Evolutionary conservation across 345 rosid species (phyloP).

Genomic region (Moringa oleifera): DNA sequence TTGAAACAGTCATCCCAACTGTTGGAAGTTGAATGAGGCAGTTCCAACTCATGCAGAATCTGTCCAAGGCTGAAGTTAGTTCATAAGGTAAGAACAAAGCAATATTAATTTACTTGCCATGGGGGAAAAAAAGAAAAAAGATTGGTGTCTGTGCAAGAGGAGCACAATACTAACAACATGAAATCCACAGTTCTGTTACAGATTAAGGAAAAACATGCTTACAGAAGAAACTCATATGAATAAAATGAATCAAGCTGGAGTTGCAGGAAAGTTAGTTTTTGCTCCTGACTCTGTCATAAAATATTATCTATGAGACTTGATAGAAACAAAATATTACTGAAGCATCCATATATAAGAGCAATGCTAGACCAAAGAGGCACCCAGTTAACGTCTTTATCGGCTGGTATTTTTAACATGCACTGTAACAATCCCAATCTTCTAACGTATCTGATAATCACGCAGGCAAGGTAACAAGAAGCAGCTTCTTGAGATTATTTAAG

Average conservation of each 20-base stretch:
- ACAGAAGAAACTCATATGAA: too few relatives aligned
- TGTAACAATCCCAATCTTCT: background rate
- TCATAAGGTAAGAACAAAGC: slow-evolving; percentile 27
- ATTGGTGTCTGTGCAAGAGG: too few relatives aligned
- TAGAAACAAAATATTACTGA: background rate
- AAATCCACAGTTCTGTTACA: too few relatives aligned
- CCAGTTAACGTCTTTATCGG: background rate
- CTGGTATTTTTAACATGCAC: background rate
- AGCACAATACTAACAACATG: too few relatives aligned
- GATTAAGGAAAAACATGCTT: too few relatives aligned
- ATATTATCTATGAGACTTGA: background rate
- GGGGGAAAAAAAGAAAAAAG: too few relatives aligned
- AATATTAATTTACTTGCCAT: too few relatives aligned
- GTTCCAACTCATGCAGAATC: slow-evolving; percentile 18
- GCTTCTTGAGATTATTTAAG: slow-evolving; percentile 1
- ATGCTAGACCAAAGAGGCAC: background rate
- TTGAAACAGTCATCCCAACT: slow-evolving; percentile 67
- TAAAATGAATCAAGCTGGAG: too few relatives aligned
- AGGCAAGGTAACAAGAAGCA: slow-evolving; percentile 8
- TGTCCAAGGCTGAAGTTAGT: slow-evolving; percentile 6
- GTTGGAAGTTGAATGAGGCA: slow-evolving; percentile 22
- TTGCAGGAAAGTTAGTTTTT: too few relatives aligned
- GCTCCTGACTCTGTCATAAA: too few relatives aligned
- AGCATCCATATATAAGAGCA: background rate
- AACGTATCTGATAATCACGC: background rate